Evolutionary conservation across 768 basidiomycete genomes (phyloP), one percentile per base, ranked within the genome.

Genomic region (Austroboletus festivus): DNA sequence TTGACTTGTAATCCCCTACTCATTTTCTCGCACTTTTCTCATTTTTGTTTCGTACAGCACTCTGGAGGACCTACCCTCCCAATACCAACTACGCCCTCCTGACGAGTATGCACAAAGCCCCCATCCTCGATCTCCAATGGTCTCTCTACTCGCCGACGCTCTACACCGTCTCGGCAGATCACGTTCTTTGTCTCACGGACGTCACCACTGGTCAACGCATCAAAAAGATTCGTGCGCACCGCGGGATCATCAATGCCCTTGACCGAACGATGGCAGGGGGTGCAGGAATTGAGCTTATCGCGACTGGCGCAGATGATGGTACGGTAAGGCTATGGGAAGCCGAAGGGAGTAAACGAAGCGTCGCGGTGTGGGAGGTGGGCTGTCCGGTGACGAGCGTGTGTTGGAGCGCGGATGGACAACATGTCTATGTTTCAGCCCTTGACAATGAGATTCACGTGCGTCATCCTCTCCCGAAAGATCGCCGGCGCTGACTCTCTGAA

Each of bases 361-460:
- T 96, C 15, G 84, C 85, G 11, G 83, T 85, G 40, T 88, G 93
- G 54, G 86, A 92, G 46, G 55, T 92, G 16, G 90, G 90, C 5
- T 93, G 89, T 61, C 94, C 96, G 0, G 89, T 93, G 24, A 99
- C 95, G 13, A 77, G 86, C 1, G 94, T 94, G 0, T 86, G 85
- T 57, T 98, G 89, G 93, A 87, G 88, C 64, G 82, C 82, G 18
- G 96, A 99, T 62, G 96, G 92, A 2, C 78, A 87, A 50, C 86
- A 81, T 50, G 77, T 96, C 28, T 99, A 91, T 56, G 80, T 91
- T n/a, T 94, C 86, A 5, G 93, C 89, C 13, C 68, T 98, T 59
- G 95, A 99, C 69, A 99, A 99, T 57, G 92, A 93, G 66, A 86
- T 99, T 52, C 93, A 97, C 64, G 93, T 95, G 60, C 55, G 87